Percentiles rank a stretch among this genome's conserved stretches.
Conservation (phyloP, 257 asterid genomes). For the Penstemon davidsonii region DNA sequence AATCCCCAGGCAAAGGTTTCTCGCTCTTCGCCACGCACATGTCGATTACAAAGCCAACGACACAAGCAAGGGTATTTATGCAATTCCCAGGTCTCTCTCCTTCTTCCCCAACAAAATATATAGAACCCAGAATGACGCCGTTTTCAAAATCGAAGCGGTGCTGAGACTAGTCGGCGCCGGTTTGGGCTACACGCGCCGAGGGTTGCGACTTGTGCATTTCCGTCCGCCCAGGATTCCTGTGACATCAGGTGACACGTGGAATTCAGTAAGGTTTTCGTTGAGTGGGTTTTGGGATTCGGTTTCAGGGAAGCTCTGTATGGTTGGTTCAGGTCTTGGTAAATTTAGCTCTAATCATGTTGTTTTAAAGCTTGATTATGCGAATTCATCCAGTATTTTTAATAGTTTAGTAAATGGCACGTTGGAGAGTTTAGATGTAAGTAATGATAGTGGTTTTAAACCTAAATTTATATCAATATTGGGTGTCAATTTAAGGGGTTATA, state of each 20-base stretch:
- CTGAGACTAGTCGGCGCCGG: slow-evolving; percentile 29
- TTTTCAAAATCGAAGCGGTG: slow-evolving; percentile 57
- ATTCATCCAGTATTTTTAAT: slow-evolving; percentile 59
- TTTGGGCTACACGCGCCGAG: slow-evolving; percentile 43
- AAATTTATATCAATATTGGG: slow-evolving; percentile 50
- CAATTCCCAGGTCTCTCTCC: slow-evolving; percentile 37
- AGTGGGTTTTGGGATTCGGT: slow-evolving; percentile 76
- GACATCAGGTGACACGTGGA: slow-evolving; percentile 28
- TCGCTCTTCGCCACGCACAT: not conserved
- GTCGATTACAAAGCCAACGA: not conserved
- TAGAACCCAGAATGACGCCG: slow-evolving; percentile 50
- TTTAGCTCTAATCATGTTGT: slow-evolving; percentile 43
- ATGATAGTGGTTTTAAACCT: slow-evolving; percentile 28
- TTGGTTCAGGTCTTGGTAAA: slow-evolving; percentile 57
- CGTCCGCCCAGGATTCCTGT: slow-evolving; percentile 70
- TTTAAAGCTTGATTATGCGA: slow-evolving; percentile 74
- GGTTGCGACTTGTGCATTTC: slow-evolving; percentile 59
- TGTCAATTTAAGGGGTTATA: slow-evolving; percentile 61
- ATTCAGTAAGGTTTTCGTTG: slow-evolving; percentile 34
- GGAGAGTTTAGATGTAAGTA: slow-evolving; percentile 29
- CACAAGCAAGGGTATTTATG: slow-evolving; percentile 22
- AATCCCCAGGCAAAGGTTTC: not conserved
- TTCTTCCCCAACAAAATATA: slow-evolving; percentile 39
- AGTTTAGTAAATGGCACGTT: slow-evolving; percentile 77
- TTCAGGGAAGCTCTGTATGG: slow-evolving; percentile 82